Evolutionary conservation across 305 asterid genomes (phyloP), one percentile per base, ranked within the genome.

Genomic region (Striga hermonthica): DNA sequence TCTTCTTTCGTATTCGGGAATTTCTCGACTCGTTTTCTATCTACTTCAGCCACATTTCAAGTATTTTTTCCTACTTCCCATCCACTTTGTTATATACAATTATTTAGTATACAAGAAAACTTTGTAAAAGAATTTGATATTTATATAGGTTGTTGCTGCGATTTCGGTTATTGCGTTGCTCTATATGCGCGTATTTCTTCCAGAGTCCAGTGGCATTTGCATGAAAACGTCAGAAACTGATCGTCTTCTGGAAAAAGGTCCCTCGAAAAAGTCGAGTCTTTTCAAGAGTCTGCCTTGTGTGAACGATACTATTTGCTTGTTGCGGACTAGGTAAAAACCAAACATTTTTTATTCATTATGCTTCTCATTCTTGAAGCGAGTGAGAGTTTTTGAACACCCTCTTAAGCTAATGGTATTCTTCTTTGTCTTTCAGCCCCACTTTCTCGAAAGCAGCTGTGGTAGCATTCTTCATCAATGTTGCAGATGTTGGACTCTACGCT

Each of bases 1-100:
- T 77, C 88, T 58, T 82, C 98, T 2, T 89, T 89, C 40, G 97
- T 91, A 16, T 83, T 87, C 11, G 97, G 97, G 9, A 91, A 81
- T 50, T 70, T 87, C 15, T 83, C 91, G 5, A 78, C 97, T 71
- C 93, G 96, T 5, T 78, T 92, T 15, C 79, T 92, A 22, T 81
- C 95, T 62, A 78, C 93, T 57, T 70, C 95, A 6, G 81, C 95
- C 28, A 77, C 91, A 16, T 89, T 91, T 74, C 89, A 87, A 81
- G 96, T 14, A 13, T 39, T 39, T 0, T 5, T 39, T 39, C 44
- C 1, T 39, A 5, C 8, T 39, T 48, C 13, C 13, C 55, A 48
- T 3, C 16, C 16, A 0, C 6, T 49, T 38, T 53, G 31, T 62
- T 74, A 22, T 39, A 22, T 22, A 2, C 31, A 22, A 22, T 22